Percentiles rank a stretch among this genome's conserved stretches.
These are phyloP conservation scores for Leptographium galeiforme DNA, from an alignment of 2,329 filamentous ascomycete genomes.

Conservation along the genomic window DNA sequence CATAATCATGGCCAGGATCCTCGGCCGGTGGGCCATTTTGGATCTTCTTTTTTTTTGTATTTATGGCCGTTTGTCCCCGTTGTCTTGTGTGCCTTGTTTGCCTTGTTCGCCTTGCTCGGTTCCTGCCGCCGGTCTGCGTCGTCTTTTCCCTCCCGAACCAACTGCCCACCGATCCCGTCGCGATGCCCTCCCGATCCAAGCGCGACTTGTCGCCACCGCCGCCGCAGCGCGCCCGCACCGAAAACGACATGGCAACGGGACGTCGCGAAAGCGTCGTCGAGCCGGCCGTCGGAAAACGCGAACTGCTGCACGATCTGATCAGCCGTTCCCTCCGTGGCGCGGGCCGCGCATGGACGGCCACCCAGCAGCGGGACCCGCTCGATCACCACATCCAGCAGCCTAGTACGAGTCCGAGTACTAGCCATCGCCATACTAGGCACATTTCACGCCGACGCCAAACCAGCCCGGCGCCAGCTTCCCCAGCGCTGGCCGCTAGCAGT, in stretches of 20 bases:
- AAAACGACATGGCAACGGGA: neutral
- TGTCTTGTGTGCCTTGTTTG: too few relatives aligned
- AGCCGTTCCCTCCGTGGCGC: constrained; percentile 12
- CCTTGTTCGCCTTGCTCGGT: too few relatives aligned
- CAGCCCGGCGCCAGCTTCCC: neutral
- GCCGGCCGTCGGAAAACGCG: constrained; percentile 6
- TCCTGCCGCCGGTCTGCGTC: too few relatives aligned
- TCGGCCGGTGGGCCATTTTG: neutral
- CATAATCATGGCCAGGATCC: neutral
- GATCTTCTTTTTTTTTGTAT: neutral
- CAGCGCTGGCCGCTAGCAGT: too few relatives aligned
- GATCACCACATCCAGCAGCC: neutral
- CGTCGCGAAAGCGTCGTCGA: constrained; percentile 9
- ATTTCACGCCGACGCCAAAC: neutral
- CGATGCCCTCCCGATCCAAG: constrained; percentile 21
- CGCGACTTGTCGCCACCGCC: constrained; percentile 10
- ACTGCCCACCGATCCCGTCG: too few relatives aligned
- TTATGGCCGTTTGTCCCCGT: neutral
- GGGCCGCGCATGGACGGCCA: constrained; percentile 2
- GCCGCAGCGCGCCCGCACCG: neutral
- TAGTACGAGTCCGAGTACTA: neutral
- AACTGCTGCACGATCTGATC: constrained; percentile 17
- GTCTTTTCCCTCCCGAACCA: too few relatives aligned
- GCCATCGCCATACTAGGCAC: neutral
- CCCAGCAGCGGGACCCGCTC: neutral